Evolutionary conservation across 805 yeast genomes (phyloP).

Genomic region (Schwanniomyces pseudopolymorphus): DNA sequence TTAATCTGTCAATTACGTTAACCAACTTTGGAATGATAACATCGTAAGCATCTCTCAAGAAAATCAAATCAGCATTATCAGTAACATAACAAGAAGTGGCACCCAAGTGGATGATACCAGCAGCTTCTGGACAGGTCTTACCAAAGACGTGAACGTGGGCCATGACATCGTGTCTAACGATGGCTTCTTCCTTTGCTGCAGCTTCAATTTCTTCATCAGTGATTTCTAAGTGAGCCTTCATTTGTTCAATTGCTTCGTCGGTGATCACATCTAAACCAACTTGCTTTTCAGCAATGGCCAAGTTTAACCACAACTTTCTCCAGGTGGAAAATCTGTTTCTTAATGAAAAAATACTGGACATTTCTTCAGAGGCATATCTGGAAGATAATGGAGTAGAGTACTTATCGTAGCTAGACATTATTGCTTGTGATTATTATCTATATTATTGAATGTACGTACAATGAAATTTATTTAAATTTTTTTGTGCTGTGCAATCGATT

Average conservation of each 20-base stretch:
- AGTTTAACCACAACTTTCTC: slow-evolving; percentile 95
- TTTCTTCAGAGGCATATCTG: slow-evolving; percentile 96
- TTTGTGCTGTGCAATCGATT: neutral
- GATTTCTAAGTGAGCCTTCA: slow-evolving; percentile 73
- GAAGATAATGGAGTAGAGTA: slow-evolving; percentile 93
- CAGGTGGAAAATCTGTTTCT: slow-evolving; percentile 96
- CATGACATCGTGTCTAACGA: slow-evolving; percentile 99
- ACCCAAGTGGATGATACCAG: slow-evolving; percentile 97
- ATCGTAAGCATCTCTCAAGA: slow-evolving; percentile 94
- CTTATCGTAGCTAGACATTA: slow-evolving; percentile 57
- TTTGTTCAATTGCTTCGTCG: slow-evolving; percentile 88
- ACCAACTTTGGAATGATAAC: slow-evolving; percentile 90
- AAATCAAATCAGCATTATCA: slow-evolving; percentile 96
- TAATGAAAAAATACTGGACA: slow-evolving; percentile 88
- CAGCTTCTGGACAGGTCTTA: slow-evolving; percentile 88
- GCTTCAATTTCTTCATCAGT: slow-evolving; percentile 90
- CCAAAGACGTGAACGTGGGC: slow-evolving; percentile 98
- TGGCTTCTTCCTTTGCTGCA: slow-evolving; percentile 92
- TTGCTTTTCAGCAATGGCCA: slow-evolving; percentile 94
- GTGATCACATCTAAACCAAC: slow-evolving; percentile 82
- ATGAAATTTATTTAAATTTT: neutral
- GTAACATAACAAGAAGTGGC: slow-evolving; percentile 98
- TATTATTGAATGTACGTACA: neutral
- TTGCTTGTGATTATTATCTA: neutral
- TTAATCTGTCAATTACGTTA: slow-evolving; percentile 88